phyloP scores from a whole-genome alignment of 2,329 filamentous ascomycete species.

The Dendrostoma leiphaemia region DNA sequence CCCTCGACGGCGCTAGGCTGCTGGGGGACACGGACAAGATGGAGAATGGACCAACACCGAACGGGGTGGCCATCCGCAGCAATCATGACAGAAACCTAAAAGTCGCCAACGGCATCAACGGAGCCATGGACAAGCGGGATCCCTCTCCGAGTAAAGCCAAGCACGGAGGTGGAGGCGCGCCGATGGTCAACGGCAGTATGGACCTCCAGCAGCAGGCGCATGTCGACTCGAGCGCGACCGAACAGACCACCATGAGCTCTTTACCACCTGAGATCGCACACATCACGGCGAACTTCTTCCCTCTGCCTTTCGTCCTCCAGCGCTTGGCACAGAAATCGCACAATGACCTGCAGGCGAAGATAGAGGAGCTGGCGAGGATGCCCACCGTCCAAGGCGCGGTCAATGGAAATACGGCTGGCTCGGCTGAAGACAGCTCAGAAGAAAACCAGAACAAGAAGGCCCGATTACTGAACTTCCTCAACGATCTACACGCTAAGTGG shows the following conservation, averaged over 20 bases:
- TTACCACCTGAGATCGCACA: slow-evolving; percentile 64
- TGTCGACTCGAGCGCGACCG: slow-evolving; percentile 25
- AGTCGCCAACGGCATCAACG: slow-evolving; percentile 42
- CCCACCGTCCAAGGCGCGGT: slow-evolving; percentile 52
- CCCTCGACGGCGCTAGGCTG: slow-evolving; percentile 7
- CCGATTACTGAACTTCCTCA: slow-evolving; percentile 71
- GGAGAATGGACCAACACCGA: slow-evolving; percentile 46
- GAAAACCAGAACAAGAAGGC: slow-evolving; percentile 77
- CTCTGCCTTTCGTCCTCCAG: slow-evolving; percentile 71
- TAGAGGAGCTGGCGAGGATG: slow-evolving; percentile 69
- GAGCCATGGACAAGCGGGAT: slow-evolving; percentile 28
- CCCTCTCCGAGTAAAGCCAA: slow-evolving; percentile 34
- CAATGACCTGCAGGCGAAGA: slow-evolving; percentile 69
- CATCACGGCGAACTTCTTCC: slow-evolving; percentile 73
- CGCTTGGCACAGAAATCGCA: slow-evolving; percentile 82
- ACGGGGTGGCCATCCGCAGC: slow-evolving; percentile 50
- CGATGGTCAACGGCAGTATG: slow-evolving; percentile 24
- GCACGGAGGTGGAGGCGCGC: slow-evolving; percentile 25
- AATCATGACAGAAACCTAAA: slow-evolving; percentile 53
- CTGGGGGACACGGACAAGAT: slow-evolving; percentile 23
- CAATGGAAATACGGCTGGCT: slow-evolving; percentile 48
- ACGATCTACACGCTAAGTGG: slow-evolving; percentile 80
- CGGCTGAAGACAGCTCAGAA: slow-evolving; percentile 53
- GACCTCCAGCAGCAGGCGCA: slow-evolving; percentile 22
- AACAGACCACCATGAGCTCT: slow-evolving; percentile 49